Evolutionary conservation across 2,329 filamentous ascomycete species (phyloP).

Genomic region (Colletotrichum sp.): DNA sequence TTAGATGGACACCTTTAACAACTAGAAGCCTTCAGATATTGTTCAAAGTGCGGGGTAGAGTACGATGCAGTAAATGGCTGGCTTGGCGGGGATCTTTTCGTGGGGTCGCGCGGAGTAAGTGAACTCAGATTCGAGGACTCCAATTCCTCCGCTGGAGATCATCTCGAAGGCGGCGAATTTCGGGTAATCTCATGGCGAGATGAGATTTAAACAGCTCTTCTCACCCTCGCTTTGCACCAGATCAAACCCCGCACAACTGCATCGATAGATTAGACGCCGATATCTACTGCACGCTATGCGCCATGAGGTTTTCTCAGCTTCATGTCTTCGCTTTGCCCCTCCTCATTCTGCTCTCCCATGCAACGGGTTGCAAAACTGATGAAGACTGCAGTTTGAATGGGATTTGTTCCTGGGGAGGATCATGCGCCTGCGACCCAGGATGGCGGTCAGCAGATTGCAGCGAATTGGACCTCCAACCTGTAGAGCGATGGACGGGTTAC

Average conservation of each 20-base stretch:
- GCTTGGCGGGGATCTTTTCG: neutral
- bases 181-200: neutral
- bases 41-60: neutral
- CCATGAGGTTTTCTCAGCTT: neutral
- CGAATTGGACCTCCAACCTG: conserved; percentile 47
- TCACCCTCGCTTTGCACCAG: neutral
- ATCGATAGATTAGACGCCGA: neutral
- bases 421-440: conserved; percentile 41
- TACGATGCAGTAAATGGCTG: neutral
- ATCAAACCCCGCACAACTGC: neutral
- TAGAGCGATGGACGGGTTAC: conserved; percentile 45
- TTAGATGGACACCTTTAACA: neutral
- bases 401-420: conserved; percentile 19
- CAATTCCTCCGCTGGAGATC: neutral
- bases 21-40: neutral
- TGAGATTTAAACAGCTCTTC: neutral
- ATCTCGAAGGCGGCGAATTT: neutral
- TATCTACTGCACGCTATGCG: neutral
- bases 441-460: conserved; percentile 50
- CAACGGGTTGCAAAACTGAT: conserved; percentile 22
- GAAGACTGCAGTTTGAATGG: conserved; percentile 36
- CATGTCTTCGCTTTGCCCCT: neutral
- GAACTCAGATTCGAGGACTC: neutral
- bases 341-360: neutral
- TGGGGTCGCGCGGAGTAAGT: neutral